Percentiles rank a stretch among this genome's conserved stretches.
phyloP scores from a whole-genome alignment of 148 eudicot genomes.

The Persicaria tinctoria region DNA sequence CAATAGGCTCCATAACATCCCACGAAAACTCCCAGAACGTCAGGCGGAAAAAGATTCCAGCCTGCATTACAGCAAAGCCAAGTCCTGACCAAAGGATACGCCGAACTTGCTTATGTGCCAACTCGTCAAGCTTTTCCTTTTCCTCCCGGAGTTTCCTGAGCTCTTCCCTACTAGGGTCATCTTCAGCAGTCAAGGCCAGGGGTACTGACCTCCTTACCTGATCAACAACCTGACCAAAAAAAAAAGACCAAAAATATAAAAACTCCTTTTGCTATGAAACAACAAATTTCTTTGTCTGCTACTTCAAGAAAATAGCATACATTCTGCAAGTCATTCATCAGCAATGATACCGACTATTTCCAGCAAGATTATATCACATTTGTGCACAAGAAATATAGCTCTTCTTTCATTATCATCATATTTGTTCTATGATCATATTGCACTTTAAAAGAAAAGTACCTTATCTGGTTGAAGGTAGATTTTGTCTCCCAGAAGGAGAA shows the following conservation, averaged over 20 bases:
- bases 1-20: constrained; percentile 98
- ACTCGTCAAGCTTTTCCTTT: constrained; percentile 62
- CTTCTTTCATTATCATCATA: neutral
- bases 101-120: constrained; percentile 85
- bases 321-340: neutral
- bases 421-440: neutral
- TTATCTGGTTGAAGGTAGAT: constrained; percentile 87
- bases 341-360: neutral
- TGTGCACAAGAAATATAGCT: neutral
- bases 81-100: constrained; percentile 76
- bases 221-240: constrained; percentile 61
- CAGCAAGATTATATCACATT: neutral
- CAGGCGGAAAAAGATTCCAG: constrained; percentile 77
- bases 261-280: no score
- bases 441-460: constrained; percentile 22
- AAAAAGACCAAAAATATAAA: neutral
- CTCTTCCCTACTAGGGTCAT: constrained; percentile 75
- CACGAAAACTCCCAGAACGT: constrained; percentile 98
- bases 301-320: no score
- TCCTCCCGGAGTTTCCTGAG: constrained; percentile 47
- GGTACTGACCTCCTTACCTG: constrained; percentile 83
- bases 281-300: no score
- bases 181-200: constrained; percentile 73
- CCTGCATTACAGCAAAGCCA: constrained; percentile 49
- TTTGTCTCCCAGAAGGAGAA: constrained; percentile 70